Evolutionary conservation across 108 stramenopile genomes (phyloP).

Genomic region (Cyclotella baltica): DNA sequence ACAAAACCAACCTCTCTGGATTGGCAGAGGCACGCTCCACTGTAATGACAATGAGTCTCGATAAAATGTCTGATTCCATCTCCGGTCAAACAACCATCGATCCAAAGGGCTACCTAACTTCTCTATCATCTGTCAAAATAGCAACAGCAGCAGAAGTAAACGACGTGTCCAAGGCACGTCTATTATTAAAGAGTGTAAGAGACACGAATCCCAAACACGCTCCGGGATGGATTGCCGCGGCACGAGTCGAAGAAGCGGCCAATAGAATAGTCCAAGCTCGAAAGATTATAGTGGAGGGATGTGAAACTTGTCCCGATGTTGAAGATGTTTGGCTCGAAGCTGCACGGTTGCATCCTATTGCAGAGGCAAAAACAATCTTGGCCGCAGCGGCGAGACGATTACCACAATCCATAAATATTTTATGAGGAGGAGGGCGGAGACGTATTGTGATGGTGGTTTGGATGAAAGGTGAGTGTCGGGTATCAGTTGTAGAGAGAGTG

Average conservation of each 20-base stretch:
- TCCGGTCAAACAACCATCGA: slow-evolving; percentile 93
- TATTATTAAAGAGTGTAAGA: slow-evolving; percentile 92
- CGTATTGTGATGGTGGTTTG: no score
- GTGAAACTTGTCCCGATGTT: slow-evolving; percentile 89
- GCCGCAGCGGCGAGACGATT: no score
- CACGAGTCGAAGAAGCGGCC: slow-evolving; percentile 96
- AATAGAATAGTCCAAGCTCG: slow-evolving; percentile 93
- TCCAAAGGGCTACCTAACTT: slow-evolving; percentile 95
- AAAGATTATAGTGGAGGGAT: slow-evolving; percentile 96
- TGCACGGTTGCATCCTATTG: slow-evolving; percentile 86
- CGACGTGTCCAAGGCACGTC: slow-evolving; percentile 95
- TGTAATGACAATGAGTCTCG: slow-evolving; percentile 91
- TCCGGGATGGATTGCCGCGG: slow-evolving; percentile 98
- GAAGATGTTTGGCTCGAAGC: slow-evolving; percentile 99
- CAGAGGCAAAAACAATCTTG: slow-evolving; percentile 92
- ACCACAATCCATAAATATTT: no score
- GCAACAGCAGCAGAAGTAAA: slow-evolving; percentile 86
- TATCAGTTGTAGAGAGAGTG: no score
- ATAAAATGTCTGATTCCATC: slow-evolving; percentile 92
- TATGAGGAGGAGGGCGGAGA: no score
- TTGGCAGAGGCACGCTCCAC: slow-evolving; percentile 90
- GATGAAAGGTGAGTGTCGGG: no score
- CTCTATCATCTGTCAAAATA: slow-evolving; percentile 75
- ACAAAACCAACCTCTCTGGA: slow-evolving; percentile 73
- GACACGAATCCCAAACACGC: slow-evolving; percentile 98